Conservation (phyloP, 116 monocot species). For the Phalaenopsis hybrid region DNA sequence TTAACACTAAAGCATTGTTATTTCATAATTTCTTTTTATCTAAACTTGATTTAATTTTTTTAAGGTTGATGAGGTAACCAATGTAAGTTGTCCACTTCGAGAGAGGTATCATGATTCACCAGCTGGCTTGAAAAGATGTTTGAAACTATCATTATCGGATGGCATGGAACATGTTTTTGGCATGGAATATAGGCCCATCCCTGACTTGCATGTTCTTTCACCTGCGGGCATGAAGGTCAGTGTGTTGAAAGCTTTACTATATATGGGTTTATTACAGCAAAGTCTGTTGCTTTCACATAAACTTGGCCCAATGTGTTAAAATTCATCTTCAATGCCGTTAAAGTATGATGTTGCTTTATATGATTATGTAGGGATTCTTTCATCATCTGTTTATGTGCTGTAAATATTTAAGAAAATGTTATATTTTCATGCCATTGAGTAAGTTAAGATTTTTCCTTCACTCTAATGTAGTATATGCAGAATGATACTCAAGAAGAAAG, state of each 20-base stretch:
- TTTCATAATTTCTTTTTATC: background rate
- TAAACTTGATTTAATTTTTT: background rate
- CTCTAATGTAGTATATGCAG: background rate
- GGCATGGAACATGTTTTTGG: slow-evolving; percentile 72
- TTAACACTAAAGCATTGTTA: background rate
- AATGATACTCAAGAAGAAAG: background rate
- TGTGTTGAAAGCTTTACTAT: background rate
- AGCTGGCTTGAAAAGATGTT: slow-evolving; percentile 68
- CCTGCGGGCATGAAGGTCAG: slow-evolving; percentile 81
- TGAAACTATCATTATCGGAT: slow-evolving; percentile 83
- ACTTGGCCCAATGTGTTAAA: background rate
- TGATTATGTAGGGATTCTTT: background rate
- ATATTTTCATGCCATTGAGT: background rate
- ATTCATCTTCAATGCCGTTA: background rate
- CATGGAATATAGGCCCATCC: slow-evolving; percentile 83
- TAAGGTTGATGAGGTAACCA: slow-evolving; percentile 83
- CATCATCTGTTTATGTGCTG: background rate
- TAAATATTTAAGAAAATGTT: background rate
- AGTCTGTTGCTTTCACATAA: background rate
- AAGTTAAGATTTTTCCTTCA: background rate
- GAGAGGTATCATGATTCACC: slow-evolving; percentile 59
- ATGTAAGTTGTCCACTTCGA: slow-evolving; percentile 53
- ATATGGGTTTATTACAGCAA: background rate
- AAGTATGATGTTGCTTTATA: background rate
- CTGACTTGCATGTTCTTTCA: slow-evolving; percentile 62